phyloP scores from a whole-genome alignment of 1,284 basidiomycete species.

The Ceratobasidium sp. region DNA sequence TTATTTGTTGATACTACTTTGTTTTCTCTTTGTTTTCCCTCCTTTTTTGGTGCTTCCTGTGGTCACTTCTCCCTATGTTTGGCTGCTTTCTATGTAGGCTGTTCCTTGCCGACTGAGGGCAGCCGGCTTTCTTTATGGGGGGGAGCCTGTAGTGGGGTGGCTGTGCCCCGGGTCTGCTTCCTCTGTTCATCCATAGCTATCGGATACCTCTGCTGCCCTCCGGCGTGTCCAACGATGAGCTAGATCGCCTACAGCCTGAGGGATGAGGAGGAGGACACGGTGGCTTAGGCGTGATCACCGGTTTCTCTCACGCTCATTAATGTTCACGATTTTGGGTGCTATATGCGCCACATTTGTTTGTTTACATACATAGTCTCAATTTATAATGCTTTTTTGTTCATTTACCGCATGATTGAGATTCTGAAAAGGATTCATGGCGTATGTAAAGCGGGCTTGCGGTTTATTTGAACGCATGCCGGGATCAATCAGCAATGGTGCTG shows the following conservation, averaged over 20 bases:
- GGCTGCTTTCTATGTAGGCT: background rate
- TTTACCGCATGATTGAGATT: too few species aligned
- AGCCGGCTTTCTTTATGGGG: slow-evolving; percentile 7
- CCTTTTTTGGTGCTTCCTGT: background rate
- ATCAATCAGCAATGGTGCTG: too few species aligned
- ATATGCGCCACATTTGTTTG: too few species aligned
- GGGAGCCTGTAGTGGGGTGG: slow-evolving; percentile 12
- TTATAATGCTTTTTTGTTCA: too few species aligned
- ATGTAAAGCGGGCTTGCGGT: too few species aligned
- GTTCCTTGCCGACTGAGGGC: slow-evolving; percentile 21
- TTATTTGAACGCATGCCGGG: too few species aligned
- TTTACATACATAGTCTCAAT: too few species aligned
- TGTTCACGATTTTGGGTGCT: too few species aligned
- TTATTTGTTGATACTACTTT: background rate
- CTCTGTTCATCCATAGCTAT: slow-evolving; percentile 1
- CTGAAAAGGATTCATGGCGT: too few species aligned
- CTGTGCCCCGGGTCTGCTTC: background rate
- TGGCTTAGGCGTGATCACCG: background rate
- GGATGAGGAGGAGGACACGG: too few species aligned
- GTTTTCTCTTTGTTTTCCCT: too few species aligned
- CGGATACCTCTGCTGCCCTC: background rate
- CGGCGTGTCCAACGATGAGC: slow-evolving; percentile 11
- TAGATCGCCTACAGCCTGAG: slow-evolving; percentile 9
- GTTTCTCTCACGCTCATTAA: too few species aligned
- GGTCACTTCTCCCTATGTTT: background rate